Conservation (phyloP, 164 flowering plant genomes). For the Magnolia officinalis region DNA sequence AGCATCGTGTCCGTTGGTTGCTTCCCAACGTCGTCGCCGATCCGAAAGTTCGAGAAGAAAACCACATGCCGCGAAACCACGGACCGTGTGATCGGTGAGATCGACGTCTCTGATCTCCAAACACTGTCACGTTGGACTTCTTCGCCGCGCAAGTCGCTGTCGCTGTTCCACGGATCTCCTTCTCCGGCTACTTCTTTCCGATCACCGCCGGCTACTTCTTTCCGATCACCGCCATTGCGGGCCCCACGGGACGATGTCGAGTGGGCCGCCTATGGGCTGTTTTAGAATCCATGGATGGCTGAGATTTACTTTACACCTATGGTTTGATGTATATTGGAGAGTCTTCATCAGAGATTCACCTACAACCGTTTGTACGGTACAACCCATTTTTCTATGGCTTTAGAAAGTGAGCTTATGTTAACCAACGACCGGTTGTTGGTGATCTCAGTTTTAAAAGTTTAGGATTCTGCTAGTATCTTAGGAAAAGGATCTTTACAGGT, state of each 20-base stretch:
- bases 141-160: conserved; percentile 1
- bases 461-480: too few relatives aligned
- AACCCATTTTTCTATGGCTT: too few relatives aligned
- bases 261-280: conserved; percentile 12
- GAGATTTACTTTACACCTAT: neutral
- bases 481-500: too few relatives aligned
- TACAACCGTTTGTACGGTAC: neutral
- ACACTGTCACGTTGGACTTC: conserved; percentile 1
- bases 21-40: neutral
- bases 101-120: neutral
- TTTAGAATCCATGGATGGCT: neutral
- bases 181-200: neutral
- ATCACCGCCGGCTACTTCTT: neutral
- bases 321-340: neutral
- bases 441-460: too few relatives aligned
- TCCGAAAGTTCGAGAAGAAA: conserved; percentile 1
- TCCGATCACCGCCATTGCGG: conserved; percentile 1
- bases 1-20: neutral
- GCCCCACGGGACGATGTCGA: neutral
- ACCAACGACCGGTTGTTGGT: too few relatives aligned
- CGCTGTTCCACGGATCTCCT: neutral
- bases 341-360: neutral
- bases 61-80: neutral
- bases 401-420: too few relatives aligned
- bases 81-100: neutral